These are phyloP conservation scores for Linum usitatissimum DNA, from an alignment of 345 rosid species.

Conservation along the genomic window DNA sequence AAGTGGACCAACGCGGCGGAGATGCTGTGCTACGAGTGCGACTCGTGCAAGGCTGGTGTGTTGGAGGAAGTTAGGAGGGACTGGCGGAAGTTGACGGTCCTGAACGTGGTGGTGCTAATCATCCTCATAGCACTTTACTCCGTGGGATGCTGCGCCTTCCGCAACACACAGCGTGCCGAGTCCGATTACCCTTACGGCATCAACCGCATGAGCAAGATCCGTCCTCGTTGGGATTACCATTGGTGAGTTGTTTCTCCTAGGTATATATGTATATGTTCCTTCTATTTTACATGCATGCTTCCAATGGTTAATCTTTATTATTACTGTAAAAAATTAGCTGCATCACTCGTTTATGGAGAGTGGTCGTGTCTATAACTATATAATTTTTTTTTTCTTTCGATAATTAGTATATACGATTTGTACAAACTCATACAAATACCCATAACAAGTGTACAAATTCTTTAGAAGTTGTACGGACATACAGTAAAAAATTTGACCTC, in stretches of 20 bases:
- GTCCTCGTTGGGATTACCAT: constrained; percentile 65
- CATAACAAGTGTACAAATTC: too few relatives aligned
- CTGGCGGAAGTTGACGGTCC: constrained; percentile 76
- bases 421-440: too few relatives aligned
- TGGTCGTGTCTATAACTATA: too few relatives aligned
- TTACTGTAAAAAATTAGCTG: neutral
- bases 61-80: constrained; percentile 66
- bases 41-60: constrained; percentile 90
- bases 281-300: neutral
- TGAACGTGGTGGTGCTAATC: constrained; percentile 54
- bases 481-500: too few relatives aligned
- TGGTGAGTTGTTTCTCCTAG: constrained; percentile 33
- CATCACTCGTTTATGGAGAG: too few relatives aligned
- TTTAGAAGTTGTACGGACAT: too few relatives aligned
- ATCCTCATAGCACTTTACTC: constrained; percentile 58
- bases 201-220: constrained; percentile 58
- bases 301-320: neutral
- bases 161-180: constrained; percentile 52
- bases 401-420: too few relatives aligned
- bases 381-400: too few relatives aligned
- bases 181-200: constrained; percentile 49
- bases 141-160: constrained; percentile 78
- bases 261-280: neutral
- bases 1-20: constrained; percentile 56
- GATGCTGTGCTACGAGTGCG: constrained; percentile 77